Percentiles rank a stretch among this genome's conserved stretches.
Evolutionary conservation across 2,329 filamentous ascomycete genomes (phyloP).

Genomic region (Pyrenophora seminiperda): DNA sequence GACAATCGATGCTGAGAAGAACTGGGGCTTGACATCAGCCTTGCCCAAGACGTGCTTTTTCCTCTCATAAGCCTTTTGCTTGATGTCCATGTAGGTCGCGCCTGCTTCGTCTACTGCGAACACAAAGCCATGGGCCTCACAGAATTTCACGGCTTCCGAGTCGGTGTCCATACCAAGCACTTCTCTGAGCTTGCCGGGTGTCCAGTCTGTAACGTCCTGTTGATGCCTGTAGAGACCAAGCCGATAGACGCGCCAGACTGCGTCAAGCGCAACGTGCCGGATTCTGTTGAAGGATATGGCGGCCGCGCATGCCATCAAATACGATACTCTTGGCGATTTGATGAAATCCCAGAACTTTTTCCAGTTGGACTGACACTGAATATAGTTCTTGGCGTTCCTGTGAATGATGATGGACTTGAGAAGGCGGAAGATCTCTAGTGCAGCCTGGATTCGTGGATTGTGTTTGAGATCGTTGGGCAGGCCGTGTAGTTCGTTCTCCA

Average conservation of each 20-base stretch:
- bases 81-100: constrained; percentile 58
- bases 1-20: constrained; percentile 60
- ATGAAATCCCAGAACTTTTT: constrained; percentile 63
- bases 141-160: constrained; percentile 60
- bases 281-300: constrained; percentile 67
- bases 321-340: constrained; percentile 61
- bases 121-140: constrained; percentile 58
- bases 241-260: constrained; percentile 60
- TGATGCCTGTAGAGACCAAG: constrained; percentile 55
- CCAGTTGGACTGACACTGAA: constrained; percentile 64
- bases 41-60: constrained; percentile 27
- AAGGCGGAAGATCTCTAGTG: constrained; percentile 62
- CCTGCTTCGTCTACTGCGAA: constrained; percentile 56
- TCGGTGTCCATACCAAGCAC: constrained; percentile 62
- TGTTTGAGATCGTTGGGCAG: constrained; percentile 58
- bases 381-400: constrained; percentile 55
- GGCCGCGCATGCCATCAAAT: constrained; percentile 67
- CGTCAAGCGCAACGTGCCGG: constrained; percentile 61
- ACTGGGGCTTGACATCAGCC: constrained; percentile 51
- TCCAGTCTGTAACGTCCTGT: constrained; percentile 57
- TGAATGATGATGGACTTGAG: constrained; percentile 59
- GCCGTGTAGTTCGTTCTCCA: constrained; percentile 63
- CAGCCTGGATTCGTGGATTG: constrained; percentile 60
- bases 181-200: constrained; percentile 56
- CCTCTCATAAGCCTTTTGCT: constrained; percentile 49